Percentiles rank a stretch among this genome's conserved stretches.
Evolutionary conservation across 2,329 filamentous ascomycete species (phyloP).

Genomic region (Monosporascus sp.): DNA sequence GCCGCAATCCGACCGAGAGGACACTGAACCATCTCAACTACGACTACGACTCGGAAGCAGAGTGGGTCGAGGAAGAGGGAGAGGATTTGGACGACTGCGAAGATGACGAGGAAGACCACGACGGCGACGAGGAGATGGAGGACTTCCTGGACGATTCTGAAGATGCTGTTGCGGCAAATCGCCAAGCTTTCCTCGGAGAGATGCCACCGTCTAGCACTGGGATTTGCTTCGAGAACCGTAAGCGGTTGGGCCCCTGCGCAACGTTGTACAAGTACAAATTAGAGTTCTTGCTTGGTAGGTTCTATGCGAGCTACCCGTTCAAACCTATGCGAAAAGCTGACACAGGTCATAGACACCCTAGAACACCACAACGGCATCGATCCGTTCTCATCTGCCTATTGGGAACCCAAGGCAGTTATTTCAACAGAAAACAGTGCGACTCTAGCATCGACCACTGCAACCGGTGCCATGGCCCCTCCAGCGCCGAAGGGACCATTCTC

Average conservation of each 20-base stretch:
- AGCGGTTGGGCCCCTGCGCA: constrained; percentile 40
- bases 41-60: constrained; percentile 80
- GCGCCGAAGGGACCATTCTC: constrained; percentile 6
- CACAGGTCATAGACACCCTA: constrained; percentile 35
- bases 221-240: constrained; percentile 71
- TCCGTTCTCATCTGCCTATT: constrained; percentile 79
- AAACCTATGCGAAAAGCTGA: constrained; percentile 15
- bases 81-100: constrained; percentile 53
- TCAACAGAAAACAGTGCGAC: constrained; percentile 11
- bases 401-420: constrained; percentile 45
- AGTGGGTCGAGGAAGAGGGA: constrained; percentile 72
- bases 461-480: constrained; percentile 19
- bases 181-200: constrained; percentile 46
- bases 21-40: constrained; percentile 64
- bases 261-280: constrained; percentile 60
- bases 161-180: constrained; percentile 37
- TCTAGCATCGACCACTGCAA: constrained; percentile 3
- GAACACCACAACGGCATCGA: constrained; percentile 60
- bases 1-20: constrained; percentile 48
- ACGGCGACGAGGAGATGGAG: constrained; percentile 77
- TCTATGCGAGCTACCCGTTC: constrained; percentile 5
- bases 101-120: constrained; percentile 63
- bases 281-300: constrained; percentile 67
- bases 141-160: constrained; percentile 87
- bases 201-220: constrained; percentile 75